Conservation (phyloP, 345 rosid species). For the Pistacia vera region DNA sequence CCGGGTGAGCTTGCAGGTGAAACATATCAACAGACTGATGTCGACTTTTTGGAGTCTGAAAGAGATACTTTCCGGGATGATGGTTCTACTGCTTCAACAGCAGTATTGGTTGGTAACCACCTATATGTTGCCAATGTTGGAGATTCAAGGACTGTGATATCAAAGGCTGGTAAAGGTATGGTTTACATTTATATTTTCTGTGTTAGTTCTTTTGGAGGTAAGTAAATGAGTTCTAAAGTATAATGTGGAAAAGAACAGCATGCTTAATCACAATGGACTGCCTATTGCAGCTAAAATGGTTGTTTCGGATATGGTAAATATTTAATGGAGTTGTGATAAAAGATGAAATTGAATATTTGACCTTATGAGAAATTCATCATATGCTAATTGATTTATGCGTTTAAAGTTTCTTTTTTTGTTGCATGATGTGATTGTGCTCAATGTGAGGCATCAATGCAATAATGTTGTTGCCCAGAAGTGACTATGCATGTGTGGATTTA, state of each 20-base stretch:
- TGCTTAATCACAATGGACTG: neutral
- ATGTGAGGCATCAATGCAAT: neutral
- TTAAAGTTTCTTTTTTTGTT: neutral
- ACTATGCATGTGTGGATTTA: neutral
- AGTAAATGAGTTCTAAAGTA: neutral
- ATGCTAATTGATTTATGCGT: neutral
- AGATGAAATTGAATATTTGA: neutral
- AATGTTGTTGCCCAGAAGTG: neutral
- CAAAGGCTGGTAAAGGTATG: constrained; percentile 90
- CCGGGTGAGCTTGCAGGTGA: constrained; percentile 57
- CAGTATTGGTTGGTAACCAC: constrained; percentile 86
- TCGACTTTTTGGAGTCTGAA: constrained; percentile 80
- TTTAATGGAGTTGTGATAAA: neutral
- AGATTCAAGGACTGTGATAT: constrained; percentile 92
- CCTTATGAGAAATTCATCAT: neutral
- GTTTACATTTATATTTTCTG: neutral
- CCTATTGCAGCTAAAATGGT: neutral
- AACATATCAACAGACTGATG: constrained; percentile 89
- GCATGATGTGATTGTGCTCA: neutral
- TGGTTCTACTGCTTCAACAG: constrained; percentile 99
- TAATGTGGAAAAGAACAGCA: neutral
- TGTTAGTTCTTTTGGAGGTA: neutral
- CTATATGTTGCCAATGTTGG: constrained; percentile 98
- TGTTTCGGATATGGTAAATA: neutral
- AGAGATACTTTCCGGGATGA: constrained; percentile 84